Percentiles rank a stretch among this genome's conserved stretches.
phyloP scores from a whole-genome alignment of 805 yeast genomes.

The Candida nanaspora region DNA sequence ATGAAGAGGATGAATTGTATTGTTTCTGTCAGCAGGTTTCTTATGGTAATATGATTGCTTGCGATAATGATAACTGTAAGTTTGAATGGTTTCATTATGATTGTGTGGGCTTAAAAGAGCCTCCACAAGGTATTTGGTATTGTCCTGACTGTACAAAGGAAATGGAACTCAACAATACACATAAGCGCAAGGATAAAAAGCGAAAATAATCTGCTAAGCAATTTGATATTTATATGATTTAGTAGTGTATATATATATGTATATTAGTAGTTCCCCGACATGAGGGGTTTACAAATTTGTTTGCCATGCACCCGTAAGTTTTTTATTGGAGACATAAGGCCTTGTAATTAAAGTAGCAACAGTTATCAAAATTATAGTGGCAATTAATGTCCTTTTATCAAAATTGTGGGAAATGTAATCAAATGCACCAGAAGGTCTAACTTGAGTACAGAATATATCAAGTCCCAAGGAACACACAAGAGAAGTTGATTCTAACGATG shows the following conservation, averaged over 20 bases:
- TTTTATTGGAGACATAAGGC: conserved; percentile 51
- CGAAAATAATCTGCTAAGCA: too few relatives aligned
- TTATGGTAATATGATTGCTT: conserved; percentile 61
- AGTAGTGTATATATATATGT: not conserved
- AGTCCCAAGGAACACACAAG: conserved; percentile 57
- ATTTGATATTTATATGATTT: too few relatives aligned
- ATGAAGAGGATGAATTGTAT: conserved; percentile 64
- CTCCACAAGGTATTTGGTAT: conserved; percentile 94
- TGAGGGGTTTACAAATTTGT: conserved; percentile 3
- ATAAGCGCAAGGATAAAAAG: conserved; percentile 19
- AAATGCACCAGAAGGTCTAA: conserved; percentile 78
- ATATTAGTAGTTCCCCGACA: not conserved
- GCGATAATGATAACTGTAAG: conserved; percentile 54
- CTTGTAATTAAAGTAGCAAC: conserved; percentile 39
- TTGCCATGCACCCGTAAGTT: conserved; percentile 46
- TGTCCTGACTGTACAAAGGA: conserved; percentile 75
- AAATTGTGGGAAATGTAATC: conserved; percentile 67
- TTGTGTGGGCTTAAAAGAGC: conserved; percentile 88
- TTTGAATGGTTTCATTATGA: conserved; percentile 60
- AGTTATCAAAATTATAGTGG: conserved; percentile 50
- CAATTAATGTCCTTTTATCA: conserved; percentile 53
- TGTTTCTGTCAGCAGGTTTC: conserved; percentile 94
- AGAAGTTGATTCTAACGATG: conserved; percentile 77
- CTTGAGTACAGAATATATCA: conserved; percentile 72
- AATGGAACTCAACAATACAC: conserved; percentile 15